These are phyloP conservation scores for Saprolegnia parasitica DNA, from an alignment of 352 stramenopile species.

Conservation along the genomic window DNA sequence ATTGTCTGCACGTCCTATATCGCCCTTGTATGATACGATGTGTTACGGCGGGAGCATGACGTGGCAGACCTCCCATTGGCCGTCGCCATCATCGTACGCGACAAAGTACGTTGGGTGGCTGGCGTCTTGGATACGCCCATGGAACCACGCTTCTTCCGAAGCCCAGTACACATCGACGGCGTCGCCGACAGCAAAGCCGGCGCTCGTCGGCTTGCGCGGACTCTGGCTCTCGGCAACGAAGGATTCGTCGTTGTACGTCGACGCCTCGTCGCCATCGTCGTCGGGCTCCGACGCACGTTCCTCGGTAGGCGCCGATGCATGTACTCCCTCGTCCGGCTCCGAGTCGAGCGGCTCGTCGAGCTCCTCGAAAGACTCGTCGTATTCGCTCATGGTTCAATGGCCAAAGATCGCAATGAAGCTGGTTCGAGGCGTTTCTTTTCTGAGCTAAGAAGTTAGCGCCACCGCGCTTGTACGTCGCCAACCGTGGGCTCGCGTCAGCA, in stretches of 20 bases:
- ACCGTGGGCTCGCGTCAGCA: too few species aligned
- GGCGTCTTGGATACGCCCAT: conserved; percentile 44
- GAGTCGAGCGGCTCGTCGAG: conserved; percentile 2
- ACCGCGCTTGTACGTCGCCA: too few species aligned
- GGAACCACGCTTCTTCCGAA: conserved; percentile 59
- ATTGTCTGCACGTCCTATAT: conserved; percentile 1
- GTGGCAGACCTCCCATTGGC: conserved; percentile 58
- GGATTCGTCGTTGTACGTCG: conserved; percentile 17
- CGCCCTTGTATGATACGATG: not conserved
- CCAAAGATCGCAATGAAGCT: too few species aligned
- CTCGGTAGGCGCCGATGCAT: not conserved
- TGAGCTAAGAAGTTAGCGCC: too few species aligned
- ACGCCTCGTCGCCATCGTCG: not conserved
- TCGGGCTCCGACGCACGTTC: not conserved
- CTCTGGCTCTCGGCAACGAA: conserved; percentile 14
- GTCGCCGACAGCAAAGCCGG: conserved; percentile 35
- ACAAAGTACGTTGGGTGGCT: conserved; percentile 43
- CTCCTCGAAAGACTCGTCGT: conserved; percentile 28
- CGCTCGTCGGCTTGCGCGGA: not conserved
- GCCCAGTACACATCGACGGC: conserved; percentile 68
- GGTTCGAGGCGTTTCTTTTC: too few species aligned
- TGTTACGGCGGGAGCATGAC: not conserved
- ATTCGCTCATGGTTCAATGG: conserved; percentile 22
- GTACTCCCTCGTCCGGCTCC: not conserved
- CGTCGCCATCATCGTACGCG: conserved; percentile 68